These are phyloP conservation scores for Wickerhamomyces chaumierensis DNA, from an alignment of 805 yeast genomes.

Conservation along the genomic window DNA sequence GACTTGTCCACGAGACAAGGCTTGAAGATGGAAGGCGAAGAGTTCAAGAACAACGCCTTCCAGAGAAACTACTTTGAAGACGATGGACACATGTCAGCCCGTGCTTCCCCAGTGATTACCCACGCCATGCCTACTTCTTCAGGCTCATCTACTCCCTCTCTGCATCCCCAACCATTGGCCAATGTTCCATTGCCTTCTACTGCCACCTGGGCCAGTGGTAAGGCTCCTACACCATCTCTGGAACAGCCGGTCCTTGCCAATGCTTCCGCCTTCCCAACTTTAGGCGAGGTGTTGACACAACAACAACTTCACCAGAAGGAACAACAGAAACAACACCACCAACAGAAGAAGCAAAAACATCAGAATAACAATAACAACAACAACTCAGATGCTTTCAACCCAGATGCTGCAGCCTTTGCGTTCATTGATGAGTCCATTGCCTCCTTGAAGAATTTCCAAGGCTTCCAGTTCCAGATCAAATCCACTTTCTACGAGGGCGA, in stretches of 20 bases:
- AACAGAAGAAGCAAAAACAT: slow-evolving; percentile 16
- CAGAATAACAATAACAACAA: slow-evolving; percentile 20
- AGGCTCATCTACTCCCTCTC: slow-evolving; percentile 2
- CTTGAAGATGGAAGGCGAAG: slow-evolving; percentile 35
- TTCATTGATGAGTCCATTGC: slow-evolving; percentile 38
- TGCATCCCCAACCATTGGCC: slow-evolving; percentile 13
- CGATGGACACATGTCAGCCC: not conserved
- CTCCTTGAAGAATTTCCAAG: slow-evolving; percentile 25
- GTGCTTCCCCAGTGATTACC: not conserved
- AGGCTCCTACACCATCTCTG: slow-evolving; percentile 24
- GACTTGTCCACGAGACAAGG: slow-evolving; percentile 72
- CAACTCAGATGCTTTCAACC: slow-evolving; percentile 20
- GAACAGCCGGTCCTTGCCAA: slow-evolving; percentile 20
- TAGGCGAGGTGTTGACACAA: slow-evolving; percentile 31
- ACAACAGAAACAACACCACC: slow-evolving; percentile 16
- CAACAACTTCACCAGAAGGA: slow-evolving; percentile 23
- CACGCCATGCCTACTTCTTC: slow-evolving; percentile 8
- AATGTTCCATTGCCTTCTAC: slow-evolving; percentile 55
- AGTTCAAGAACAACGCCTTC: slow-evolving; percentile 19
- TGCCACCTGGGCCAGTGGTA: slow-evolving; percentile 48
- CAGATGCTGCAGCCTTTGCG: slow-evolving; percentile 32
- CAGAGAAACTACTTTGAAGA: slow-evolving; percentile 9
- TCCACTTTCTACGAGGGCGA: slow-evolving; percentile 19
- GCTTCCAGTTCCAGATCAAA: slow-evolving; percentile 24
- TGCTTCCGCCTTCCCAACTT: slow-evolving; percentile 47